Base-by-base conservation (phyloP, 495 filamentous ascomycete genomes). In the Annulohypoxylon nitens region DNA sequence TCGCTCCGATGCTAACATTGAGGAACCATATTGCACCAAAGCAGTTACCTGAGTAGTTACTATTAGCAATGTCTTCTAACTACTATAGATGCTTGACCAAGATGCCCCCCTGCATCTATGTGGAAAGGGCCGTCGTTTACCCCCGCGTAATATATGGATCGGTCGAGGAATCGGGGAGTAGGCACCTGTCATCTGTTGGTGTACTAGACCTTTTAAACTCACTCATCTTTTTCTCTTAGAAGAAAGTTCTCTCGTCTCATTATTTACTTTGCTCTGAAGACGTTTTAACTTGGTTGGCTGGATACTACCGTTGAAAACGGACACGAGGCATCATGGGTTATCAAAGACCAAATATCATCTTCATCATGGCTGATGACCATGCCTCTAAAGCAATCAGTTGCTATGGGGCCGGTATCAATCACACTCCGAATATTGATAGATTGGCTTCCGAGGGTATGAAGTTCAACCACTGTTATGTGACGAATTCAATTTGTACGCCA, bases 301-400 rank as follows among this genome's bases (percentile, higher is more conserved):
- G 11, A 36, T 3, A 57, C 36, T 16, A 6, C 1, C 3, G 7
- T 64, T 39, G n/a, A 20, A 36, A 33, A 25, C 30, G 25, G 14
- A 23, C 18, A 25, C 14, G 5, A 64, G 45, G 30, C 26, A 43
- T 23, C 39, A 69, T 69, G 64, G 64, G 33, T 51, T 62, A 30
- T 14, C 36, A 37, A 54, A 57, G 53, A 36, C 83, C 83, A 10
- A 85, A 85, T 54, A 82, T 85, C 60, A 48, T 85, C 65, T 85
- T 85, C 73, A 82, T 84, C 72, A 81, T 85, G 80, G 83, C 83
- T 9, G 83, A 85, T 75, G 83, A 85, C 74, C 83, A 85, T 78
- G 83, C 83, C 64, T 72, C 79, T 6, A 84, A 85, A 67, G 71
- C 83, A 1, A 85, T 84, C 54, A 76, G 75, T 23, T 78, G 73